Conservation (phyloP, 2,329 filamentous ascomycete genomes). For the Trichoderma polysporum region DNA sequence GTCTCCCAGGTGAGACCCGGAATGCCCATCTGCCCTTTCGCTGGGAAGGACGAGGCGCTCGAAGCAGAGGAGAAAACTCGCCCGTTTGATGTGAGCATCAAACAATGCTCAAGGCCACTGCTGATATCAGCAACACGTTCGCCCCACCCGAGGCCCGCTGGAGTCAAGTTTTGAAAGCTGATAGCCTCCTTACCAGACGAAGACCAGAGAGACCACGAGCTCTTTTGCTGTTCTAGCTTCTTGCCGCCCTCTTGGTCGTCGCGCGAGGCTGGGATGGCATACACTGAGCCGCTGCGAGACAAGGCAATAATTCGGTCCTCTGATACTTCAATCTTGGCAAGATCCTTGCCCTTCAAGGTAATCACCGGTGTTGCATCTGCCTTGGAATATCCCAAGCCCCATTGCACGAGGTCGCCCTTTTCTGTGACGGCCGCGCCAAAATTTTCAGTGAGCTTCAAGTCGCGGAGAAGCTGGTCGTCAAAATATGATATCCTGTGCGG, state of each 20-base stretch:
- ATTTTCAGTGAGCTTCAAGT: constrained; percentile 78
- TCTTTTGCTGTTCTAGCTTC: constrained; percentile 57
- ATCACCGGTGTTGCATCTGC: constrained; percentile 61
- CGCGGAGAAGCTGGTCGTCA: constrained; percentile 77
- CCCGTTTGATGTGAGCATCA: constrained; percentile 80
- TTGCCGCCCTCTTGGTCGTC: constrained; percentile 65
- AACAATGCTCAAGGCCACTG: constrained; percentile 79
- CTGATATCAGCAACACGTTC: constrained; percentile 75
- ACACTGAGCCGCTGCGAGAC: constrained; percentile 72
- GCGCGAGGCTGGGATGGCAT: constrained; percentile 77
- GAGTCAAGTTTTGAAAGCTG: constrained; percentile 72
- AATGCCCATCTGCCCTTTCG: constrained; percentile 82
- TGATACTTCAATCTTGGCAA: constrained; percentile 74
- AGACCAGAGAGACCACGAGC: constrained; percentile 72
- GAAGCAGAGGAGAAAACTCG: constrained; percentile 88
- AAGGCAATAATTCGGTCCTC: constrained; percentile 81
- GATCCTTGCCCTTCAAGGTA: constrained; percentile 79
- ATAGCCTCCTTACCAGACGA: constrained; percentile 42
- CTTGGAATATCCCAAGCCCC: constrained; percentile 76
- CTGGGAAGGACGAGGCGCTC: constrained; percentile 74
- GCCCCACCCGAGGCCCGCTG: constrained; percentile 60
- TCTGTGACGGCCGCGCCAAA: constrained; percentile 88
- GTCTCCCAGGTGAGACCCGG: constrained; percentile 79
- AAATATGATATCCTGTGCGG: constrained; percentile 80
- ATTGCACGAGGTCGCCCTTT: constrained; percentile 85